These are phyloP conservation scores for Opeltia flavorubescens DNA, from an alignment of 495 filamentous ascomycete genomes.

Conservation along the genomic window DNA sequence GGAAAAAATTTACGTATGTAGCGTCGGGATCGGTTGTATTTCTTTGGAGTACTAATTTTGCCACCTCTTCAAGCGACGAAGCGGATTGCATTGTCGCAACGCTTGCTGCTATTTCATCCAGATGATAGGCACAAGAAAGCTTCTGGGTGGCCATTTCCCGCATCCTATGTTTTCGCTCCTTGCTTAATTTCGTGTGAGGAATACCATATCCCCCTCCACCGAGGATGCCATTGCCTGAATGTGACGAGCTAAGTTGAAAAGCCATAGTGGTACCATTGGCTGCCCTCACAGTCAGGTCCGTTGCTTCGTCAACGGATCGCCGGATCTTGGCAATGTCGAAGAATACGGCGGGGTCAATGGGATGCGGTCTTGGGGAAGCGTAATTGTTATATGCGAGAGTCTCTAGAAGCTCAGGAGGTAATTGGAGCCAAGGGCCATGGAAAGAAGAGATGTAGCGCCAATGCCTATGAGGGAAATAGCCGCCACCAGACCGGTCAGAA, in stretches of 20 bases:
- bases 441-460: slow-evolving; percentile 72
- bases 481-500: neutral
- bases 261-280: slow-evolving; percentile 54
- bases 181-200: slow-evolving; percentile 50
- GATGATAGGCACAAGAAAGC: slow-evolving; percentile 55
- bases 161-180: slow-evolving; percentile 61
- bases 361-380: slow-evolving; percentile 55
- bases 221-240: slow-evolving; percentile 38
- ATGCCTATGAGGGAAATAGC: slow-evolving; percentile 35
- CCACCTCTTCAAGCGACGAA: slow-evolving; percentile 65
- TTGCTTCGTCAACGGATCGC: slow-evolving; percentile 60
- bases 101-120: slow-evolving; percentile 69
- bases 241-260: slow-evolving; percentile 31
- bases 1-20: slow-evolving; percentile 76
- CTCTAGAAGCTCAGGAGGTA: slow-evolving; percentile 69
- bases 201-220: slow-evolving; percentile 38
- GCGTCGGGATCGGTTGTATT: slow-evolving; percentile 49
- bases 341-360: slow-evolving; percentile 68
- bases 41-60: slow-evolving; percentile 54
- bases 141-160: slow-evolving; percentile 63
- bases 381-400: slow-evolving; percentile 66
- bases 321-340: slow-evolving; percentile 73
- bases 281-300: slow-evolving; percentile 60
- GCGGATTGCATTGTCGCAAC: slow-evolving; percentile 73
- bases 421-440: slow-evolving; percentile 75